Base-by-base conservation (phyloP, 495 filamentous ascomycete genomes). In the Cercophora samala region DNA sequence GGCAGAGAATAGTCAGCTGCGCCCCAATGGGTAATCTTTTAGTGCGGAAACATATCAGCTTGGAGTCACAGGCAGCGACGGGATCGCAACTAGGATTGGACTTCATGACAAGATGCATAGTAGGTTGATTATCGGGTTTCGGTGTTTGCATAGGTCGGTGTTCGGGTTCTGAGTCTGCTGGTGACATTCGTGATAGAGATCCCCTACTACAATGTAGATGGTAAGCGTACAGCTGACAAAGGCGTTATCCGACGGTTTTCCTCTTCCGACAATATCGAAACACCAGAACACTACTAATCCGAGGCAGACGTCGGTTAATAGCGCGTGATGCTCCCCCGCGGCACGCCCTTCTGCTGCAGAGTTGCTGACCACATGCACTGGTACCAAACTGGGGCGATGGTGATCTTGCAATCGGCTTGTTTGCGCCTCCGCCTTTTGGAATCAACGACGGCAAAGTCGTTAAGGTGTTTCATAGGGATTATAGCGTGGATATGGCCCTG, bases 211-310 rank as follows among this genome's bases (percentile, higher is more conserved):
- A 17, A 46, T 9, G 37, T 46, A 5, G 53, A 56, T 56, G 53
- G 53, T n/a, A n/a, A n/a, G n/a, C n/a, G n/a, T 23, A 21, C 53
- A 56, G 53, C 53, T 56, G 53, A 56, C 53, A 56, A 56, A 56
- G 53, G 22, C 53, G 6, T 3, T 22, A 56, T 56, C 53, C 19
- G 53, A 56, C 22, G 53, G n/a, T 56, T 56, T 46, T 18, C 1
- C 53, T 3, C n/a, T 23, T 56, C 53, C 53, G 53, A 56, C 53
- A 13, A 46, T 8, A 46, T 46, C 37, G 53, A 56, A 56, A 23
- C 53, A 21, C n/a, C n/a, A n/a, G n/a, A n/a, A n/a, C n/a, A n/a
- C n/a, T n/a, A n/a, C 53, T 56, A 46, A 18, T 56, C n/a, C 18
- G 53, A 23, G 53, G 53, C 53, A 46, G 53, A 17, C 19, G 53